Percentiles rank a stretch among this genome's conserved stretches.
phyloP scores from a whole-genome alignment of 352 stramenopile genomes.

The Globisporangium canariense region DNA sequence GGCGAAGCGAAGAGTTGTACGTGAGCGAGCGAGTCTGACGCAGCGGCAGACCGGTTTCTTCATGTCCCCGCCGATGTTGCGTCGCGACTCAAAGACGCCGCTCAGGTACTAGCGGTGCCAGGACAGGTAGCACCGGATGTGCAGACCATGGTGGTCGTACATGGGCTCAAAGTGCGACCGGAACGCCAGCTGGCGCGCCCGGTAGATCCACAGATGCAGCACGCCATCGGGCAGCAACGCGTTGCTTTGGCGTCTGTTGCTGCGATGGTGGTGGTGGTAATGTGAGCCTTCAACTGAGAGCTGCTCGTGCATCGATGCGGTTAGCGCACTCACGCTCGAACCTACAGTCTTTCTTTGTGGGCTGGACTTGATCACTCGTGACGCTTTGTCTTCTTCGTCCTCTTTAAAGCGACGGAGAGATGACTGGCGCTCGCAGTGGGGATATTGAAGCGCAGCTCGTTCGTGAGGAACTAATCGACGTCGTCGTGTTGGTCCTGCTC shows the following conservation, averaged over 20 bases:
- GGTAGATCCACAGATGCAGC: constrained; percentile 52
- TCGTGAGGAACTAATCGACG: constrained; percentile 12
- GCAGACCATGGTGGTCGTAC: constrained; percentile 44
- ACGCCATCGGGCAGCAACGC: constrained; percentile 22
- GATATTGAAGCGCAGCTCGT: constrained; percentile 4
- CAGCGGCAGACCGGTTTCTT: constrained; percentile 41
- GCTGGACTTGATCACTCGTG: no score
- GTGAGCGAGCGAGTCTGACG: no score
- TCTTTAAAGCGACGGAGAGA: neutral
- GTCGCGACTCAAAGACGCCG: constrained; percentile 37
- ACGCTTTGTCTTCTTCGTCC: no score
- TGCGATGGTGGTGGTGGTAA: neutral
- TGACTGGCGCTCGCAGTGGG: neutral
- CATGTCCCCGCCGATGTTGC: constrained; percentile 38
- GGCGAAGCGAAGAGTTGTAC: no score
- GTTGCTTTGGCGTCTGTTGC: constrained; percentile 5
- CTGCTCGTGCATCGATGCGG: neutral
- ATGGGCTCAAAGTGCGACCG: constrained; percentile 39
- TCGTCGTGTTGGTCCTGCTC: neutral
- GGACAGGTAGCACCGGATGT: constrained; percentile 33
- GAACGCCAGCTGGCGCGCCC: constrained; percentile 38
- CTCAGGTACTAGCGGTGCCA: constrained; percentile 22
- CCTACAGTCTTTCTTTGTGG: neutral
- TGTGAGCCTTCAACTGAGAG: neutral
- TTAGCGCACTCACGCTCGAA: neutral